These are phyloP conservation scores for Rhodotorula sphaerocarpa DNA, from an alignment of 768 basidiomycete genomes.

Conservation along the genomic window DNA sequence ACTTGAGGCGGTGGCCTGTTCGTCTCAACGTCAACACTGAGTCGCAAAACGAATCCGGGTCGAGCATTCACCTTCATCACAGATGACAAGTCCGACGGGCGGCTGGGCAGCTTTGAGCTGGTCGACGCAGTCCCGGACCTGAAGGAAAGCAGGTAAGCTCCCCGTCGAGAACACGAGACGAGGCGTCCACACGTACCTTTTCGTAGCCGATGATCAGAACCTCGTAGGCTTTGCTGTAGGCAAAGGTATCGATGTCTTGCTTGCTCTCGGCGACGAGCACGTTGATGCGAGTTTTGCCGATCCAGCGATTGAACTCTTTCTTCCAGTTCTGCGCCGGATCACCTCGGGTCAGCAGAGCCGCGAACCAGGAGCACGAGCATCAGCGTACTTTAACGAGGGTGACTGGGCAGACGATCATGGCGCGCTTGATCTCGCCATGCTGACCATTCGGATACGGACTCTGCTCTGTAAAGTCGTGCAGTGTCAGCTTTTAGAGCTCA, in stretches of 20 bases:
- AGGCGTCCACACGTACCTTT: slow-evolving; percentile 51
- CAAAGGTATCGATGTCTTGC: slow-evolving; percentile 58
- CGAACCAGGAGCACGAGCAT: background rate
- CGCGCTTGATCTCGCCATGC: slow-evolving; percentile 60
- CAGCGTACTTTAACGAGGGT: slow-evolving; percentile 65
- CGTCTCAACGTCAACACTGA: no score
- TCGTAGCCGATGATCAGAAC: slow-evolving; percentile 95
- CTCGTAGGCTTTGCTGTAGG: slow-evolving; percentile 51
- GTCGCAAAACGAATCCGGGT: background rate
- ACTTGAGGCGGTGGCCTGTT: slow-evolving; percentile 77
- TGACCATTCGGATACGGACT: slow-evolving; percentile 61
- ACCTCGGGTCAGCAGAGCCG: background rate
- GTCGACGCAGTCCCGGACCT: slow-evolving; percentile 39
- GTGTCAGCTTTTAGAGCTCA: background rate
- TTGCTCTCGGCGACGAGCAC: slow-evolving; percentile 58
- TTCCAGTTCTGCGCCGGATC: slow-evolving; percentile 68
- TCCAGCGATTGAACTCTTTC: slow-evolving; percentile 92
- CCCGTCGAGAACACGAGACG: background rate
- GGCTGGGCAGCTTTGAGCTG: slow-evolving; percentile 50
- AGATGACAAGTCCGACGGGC: slow-evolving; percentile 83
- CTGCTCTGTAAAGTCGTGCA: slow-evolving; percentile 54
- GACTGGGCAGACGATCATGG: slow-evolving; percentile 87
- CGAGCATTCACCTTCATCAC: slow-evolving; percentile 73
- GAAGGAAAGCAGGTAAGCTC: background rate
- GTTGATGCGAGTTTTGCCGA: slow-evolving; percentile 49